Percentiles rank a stretch among this genome's conserved stretches.
Evolutionary conservation across 441 rosid genomes (phyloP).

Genomic region (Jatropha podagrica): DNA sequence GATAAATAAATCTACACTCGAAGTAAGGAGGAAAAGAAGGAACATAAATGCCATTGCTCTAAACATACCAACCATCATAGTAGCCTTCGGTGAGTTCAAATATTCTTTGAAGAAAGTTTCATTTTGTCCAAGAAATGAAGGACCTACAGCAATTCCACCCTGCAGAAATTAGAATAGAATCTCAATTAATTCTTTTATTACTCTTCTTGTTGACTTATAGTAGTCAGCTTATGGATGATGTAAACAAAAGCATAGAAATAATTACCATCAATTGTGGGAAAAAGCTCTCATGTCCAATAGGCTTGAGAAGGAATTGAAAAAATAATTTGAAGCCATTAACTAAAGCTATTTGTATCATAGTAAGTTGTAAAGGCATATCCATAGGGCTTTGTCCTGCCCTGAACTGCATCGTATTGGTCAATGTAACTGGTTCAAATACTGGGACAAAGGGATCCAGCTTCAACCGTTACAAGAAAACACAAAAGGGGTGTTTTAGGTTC

Average conservation of each 20-base stretch:
- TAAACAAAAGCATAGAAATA: no score
- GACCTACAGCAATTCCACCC: constrained; percentile 54
- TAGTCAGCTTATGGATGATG: no score
- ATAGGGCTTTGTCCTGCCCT: neutral
- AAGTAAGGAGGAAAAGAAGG: constrained; percentile 38
- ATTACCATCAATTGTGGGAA: constrained; percentile 42
- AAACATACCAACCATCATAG: constrained; percentile 26
- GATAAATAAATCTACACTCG: constrained; percentile 33
- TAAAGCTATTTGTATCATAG: constrained; percentile 33
- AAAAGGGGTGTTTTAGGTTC: neutral
- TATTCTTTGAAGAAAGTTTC: constrained; percentile 2
- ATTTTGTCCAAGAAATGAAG: constrained; percentile 39
- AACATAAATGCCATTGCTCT: constrained; percentile 41
- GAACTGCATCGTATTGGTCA: constrained; percentile 14
- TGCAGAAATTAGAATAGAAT: constrained; percentile 5
- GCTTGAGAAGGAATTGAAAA: constrained; percentile 36
- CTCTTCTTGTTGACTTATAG: no score
- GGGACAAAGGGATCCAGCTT: neutral
- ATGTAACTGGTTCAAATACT: neutral
- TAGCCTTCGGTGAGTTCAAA: constrained; percentile 28
- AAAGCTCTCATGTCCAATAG: constrained; percentile 33
- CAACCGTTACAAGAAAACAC: no score
- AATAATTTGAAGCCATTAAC: constrained; percentile 21
- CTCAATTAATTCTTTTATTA: no score
- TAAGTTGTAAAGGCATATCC: constrained; percentile 26